A percentile compares a stretch with the other conserved stretches of the same genome.
Conservation (phyloP, 768 basidiomycete species). For the Phylloporus arenicola region DNA sequence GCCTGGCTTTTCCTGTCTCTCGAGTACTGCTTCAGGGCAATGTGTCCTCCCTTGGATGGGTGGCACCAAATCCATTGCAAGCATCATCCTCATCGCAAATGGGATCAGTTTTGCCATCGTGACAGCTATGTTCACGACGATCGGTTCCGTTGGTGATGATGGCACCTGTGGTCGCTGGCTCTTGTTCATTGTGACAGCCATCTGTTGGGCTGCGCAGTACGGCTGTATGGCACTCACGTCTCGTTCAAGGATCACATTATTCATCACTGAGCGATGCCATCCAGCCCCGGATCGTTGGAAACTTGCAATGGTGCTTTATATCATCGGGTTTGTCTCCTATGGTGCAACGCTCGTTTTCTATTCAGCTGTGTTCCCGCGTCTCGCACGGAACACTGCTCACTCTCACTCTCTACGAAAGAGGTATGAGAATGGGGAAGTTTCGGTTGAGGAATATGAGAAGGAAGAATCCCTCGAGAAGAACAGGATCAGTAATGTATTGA, state of each 20-base stretch:
- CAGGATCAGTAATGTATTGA: conserved; percentile 78
- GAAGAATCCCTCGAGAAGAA: conserved; percentile 84
- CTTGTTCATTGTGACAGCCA: conserved; percentile 57
- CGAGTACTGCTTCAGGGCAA: conserved; percentile 53
- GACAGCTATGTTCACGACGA: conserved; percentile 77
- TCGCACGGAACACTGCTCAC: conserved; percentile 72
- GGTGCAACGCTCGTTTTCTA: conserved; percentile 82
- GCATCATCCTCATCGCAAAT: conserved; percentile 69
- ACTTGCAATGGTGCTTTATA: conserved; percentile 70
- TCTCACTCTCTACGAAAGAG: conserved; percentile 50
- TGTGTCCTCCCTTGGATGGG: conserved; percentile 76
- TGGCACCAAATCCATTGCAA: conserved; percentile 72
- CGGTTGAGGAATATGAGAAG: conserved; percentile 57
- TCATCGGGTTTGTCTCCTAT: conserved; percentile 74
- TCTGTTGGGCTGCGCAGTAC: conserved; percentile 81
- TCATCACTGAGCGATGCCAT: neutral
- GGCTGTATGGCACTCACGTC: conserved; percentile 65
- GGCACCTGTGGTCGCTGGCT: conserved; percentile 69
- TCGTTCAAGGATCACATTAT: neutral
- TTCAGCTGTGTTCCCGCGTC: conserved; percentile 70
- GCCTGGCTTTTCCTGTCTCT: conserved; percentile 62
- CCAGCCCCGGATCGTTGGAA: conserved; percentile 65
- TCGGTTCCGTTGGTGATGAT: conserved; percentile 42
- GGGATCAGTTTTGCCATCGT: conserved; percentile 75
- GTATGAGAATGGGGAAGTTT: conserved; percentile 56